Evolutionary conservation across 495 filamentous ascomycete genomes (phyloP), one percentile per base, ranked within the genome.

Genomic region (Staphylotrichum tortipilum): DNA sequence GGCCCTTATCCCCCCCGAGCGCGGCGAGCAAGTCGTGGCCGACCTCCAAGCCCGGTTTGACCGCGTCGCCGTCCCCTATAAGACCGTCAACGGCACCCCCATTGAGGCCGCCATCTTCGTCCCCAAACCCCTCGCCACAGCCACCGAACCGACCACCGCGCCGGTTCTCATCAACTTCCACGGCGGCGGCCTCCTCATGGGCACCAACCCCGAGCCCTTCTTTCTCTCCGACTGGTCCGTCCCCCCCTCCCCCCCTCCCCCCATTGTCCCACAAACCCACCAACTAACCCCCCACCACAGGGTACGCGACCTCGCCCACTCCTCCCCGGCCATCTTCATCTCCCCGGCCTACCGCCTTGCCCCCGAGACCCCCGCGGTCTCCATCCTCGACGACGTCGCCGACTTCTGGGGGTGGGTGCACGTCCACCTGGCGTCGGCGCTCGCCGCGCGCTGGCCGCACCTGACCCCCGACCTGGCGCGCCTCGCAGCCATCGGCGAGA

Each of bases 321-420:
- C 44, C 22, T 33, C 42, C 21, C 33, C 35, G 35, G 52, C 58
- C 10, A 78, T 61, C 55, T 19, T 57, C 37, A 18, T 61, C 31
- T 58, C 52, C 33, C 49, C 55, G 1, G 36, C 37, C 17, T 77
- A 81, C 65, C 75, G 75, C 10, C 67, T 81, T 18, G 30, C 76
- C 8, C 76, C 77, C 24, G 74, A 78, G 46, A 56, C 68, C 23
- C 74, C 54, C 15, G 72, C 73, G 29, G 30, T 60, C 15, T 68
- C 77, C n/a, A 66, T 76, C 50, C 61, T 75, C 43, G 56, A 67
- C 15, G 78, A 81, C 52, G 35, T 79, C 4, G 55, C 63, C 19
- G 68, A 73, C 49, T 76, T 78, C 58, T 78, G 74, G 74, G 49
- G 56, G 4, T 79, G 77, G 76, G 36, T 76, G 12, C 63, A 44